Evolutionary conservation across 169 alveolate species (phyloP), one percentile per base, ranked within the genome.

Genomic region (Cryptosporidium canis): DNA sequence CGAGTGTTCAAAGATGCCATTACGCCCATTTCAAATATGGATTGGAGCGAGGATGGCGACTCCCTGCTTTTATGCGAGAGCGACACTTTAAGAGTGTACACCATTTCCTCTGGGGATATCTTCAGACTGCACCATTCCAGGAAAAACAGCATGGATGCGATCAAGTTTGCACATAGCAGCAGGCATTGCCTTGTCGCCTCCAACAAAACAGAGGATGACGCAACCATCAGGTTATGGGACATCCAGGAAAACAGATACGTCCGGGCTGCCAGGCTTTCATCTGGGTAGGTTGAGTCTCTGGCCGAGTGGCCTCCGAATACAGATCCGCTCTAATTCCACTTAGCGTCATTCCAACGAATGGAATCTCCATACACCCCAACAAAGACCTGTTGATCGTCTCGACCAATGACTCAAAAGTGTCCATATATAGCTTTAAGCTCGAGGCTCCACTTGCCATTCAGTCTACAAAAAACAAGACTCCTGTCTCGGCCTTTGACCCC

Each of bases 11-110:
- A 77, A 44, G 87, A 77, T 56, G 87, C 87, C 3, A 39, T 61
- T 35, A 58, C 77, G 11, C 87, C 87, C 27, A 77, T 77, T 21
- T 39, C 72, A 21, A 56, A 63, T 55, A 77, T 77, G 72, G 87
- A 77, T 44, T 77, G 87, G 87, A 77, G 87, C 58, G 87, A 77
- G n/a, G 87, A 77, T 77, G 87, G 87, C 7, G 87, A 77, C 16
- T 77, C 87, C 37, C 44, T 77, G 24, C 87, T 77, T 4, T 41
- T 77, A 12, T 77, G 87, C 43, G 87, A 77, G 61, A 61, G 66
- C 43, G 87, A 77, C 24, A 77, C 71, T 24, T 63, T 77, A 21
- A 77, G 87, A 55, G 87, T 77, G n/a, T 77, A 77, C 18, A 77
- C 70, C 2, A 77, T 77, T 56, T 77, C 87, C 16, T 41, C 77